These are phyloP conservation scores for Glarea lozoyensis DNA, from an alignment of 495 filamentous ascomycete species.

Conservation along the genomic window DNA sequence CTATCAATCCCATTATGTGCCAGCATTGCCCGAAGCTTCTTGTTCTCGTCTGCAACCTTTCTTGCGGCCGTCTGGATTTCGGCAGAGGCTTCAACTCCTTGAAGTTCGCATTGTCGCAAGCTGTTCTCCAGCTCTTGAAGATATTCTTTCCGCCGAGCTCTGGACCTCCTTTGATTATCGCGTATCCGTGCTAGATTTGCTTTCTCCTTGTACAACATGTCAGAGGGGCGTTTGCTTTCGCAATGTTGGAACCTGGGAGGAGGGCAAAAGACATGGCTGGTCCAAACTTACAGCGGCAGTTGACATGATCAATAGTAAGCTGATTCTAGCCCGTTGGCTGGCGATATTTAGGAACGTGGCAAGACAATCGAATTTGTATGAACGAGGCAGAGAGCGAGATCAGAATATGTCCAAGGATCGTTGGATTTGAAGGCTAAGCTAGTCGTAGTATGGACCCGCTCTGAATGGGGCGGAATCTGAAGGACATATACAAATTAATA, in stretches of 20 bases:
- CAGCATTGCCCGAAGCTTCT: constrained; percentile 41
- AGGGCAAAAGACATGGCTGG: no score
- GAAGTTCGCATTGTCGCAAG: constrained; percentile 47
- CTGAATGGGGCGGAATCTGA: no score
- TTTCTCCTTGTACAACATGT: constrained; percentile 20
- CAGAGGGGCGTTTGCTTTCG: neutral
- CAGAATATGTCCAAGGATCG: no score
- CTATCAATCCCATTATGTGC: constrained; percentile 33
- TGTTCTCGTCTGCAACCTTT: constrained; percentile 56
- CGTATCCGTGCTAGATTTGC: constrained; percentile 47
- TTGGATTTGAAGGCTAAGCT: no score
- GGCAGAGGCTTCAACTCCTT: constrained; percentile 46
- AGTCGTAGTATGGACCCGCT: no score
- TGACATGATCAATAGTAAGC: no score
- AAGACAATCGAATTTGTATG: no score
- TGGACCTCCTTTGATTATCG: constrained; percentile 77
- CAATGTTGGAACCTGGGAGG: neutral
- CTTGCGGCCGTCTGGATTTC: constrained; percentile 58
- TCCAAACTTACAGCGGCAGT: constrained; percentile 7
- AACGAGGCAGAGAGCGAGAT: no score
- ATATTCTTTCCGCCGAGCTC: constrained; percentile 70
- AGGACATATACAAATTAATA: no score
- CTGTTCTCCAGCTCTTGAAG: constrained; percentile 59
- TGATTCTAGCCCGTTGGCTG: no score
- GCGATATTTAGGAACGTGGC: no score